Evolutionary conservation across 78 protist genomes (phyloP).

Genomic region (Cavenderia fasciculata): DNA sequence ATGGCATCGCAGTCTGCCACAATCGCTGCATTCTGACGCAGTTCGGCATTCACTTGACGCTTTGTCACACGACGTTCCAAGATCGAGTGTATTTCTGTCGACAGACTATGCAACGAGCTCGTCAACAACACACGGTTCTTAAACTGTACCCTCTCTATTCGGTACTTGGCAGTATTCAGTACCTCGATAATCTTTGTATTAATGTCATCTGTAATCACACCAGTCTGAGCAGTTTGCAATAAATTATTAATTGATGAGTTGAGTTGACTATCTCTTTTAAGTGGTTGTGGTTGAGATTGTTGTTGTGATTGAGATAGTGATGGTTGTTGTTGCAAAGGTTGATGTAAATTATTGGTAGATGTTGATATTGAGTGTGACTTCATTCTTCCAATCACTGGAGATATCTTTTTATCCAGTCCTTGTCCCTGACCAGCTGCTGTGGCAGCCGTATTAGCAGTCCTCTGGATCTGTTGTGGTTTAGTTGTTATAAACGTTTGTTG

Average conservation of each 20-base stretch:
- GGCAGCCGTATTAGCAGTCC: no score
- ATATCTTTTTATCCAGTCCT: not conserved
- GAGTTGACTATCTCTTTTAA: conserved; percentile 17
- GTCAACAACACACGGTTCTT: conserved; percentile 59
- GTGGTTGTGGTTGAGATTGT: not conserved
- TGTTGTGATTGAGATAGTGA: not conserved
- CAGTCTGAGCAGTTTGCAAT: not conserved
- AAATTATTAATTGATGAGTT: conserved; percentile 14
- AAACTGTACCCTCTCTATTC: conserved; percentile 73
- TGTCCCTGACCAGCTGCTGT: no score
- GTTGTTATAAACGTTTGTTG: no score
- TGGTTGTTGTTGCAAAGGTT: conserved; percentile 5
- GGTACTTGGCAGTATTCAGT: conserved; percentile 39
- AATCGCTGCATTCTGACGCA: conserved; percentile 43
- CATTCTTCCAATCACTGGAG: not conserved
- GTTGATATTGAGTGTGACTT: not conserved
- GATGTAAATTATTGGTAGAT: conserved; percentile 1
- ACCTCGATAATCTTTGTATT: conserved; percentile 62
- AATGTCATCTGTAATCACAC: conserved; percentile 28
- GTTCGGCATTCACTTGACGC: conserved; percentile 60
- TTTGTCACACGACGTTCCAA: conserved; percentile 59
- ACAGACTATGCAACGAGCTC: conserved; percentile 31
- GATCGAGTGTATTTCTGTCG: conserved; percentile 55
- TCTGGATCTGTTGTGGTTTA: no score
- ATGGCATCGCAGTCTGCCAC: conserved; percentile 63